Evolutionary conservation across 2,329 filamentous ascomycete genomes (phyloP).

Genomic region (Pyricularia sp.): DNA sequence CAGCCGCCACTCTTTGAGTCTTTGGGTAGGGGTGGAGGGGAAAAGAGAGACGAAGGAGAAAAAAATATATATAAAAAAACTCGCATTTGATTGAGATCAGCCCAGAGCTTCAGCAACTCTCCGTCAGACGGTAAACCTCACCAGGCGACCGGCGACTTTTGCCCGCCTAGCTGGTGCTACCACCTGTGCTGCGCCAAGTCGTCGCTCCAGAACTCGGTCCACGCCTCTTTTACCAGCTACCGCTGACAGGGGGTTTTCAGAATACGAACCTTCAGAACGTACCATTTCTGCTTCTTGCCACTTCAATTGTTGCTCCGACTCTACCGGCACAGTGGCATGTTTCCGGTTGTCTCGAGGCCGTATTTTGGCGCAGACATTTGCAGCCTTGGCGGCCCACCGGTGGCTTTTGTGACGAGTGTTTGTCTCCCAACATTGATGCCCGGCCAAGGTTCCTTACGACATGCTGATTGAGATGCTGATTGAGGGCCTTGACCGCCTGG

Average conservation of each 20-base stretch:
- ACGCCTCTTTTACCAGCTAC: background rate
- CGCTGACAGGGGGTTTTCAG: background rate
- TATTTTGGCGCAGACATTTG: background rate
- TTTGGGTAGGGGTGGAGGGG: background rate
- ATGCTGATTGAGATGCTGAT: background rate
- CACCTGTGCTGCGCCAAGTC: background rate
- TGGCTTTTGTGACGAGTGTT: background rate
- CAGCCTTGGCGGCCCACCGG: background rate
- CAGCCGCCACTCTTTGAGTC: background rate
- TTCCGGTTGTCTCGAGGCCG: background rate
- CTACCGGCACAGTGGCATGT: background rate
- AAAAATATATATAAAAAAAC: background rate
- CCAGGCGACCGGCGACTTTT: background rate
- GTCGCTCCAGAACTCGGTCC: background rate
- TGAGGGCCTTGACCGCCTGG: background rate
- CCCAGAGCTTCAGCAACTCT: too few relatives aligned
- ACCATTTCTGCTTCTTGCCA: background rate
- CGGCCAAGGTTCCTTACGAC: background rate
- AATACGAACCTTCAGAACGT: background rate
- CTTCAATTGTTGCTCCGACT: background rate
- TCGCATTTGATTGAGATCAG: background rate
- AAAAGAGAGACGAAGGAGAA: background rate
- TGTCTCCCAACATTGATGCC: background rate
- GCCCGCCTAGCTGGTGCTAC: background rate
- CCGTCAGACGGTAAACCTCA: background rate